Conservation (phyloP, 2,329 filamentous ascomycete genomes). For the Mycosphaerelloides madeirae region DNA sequence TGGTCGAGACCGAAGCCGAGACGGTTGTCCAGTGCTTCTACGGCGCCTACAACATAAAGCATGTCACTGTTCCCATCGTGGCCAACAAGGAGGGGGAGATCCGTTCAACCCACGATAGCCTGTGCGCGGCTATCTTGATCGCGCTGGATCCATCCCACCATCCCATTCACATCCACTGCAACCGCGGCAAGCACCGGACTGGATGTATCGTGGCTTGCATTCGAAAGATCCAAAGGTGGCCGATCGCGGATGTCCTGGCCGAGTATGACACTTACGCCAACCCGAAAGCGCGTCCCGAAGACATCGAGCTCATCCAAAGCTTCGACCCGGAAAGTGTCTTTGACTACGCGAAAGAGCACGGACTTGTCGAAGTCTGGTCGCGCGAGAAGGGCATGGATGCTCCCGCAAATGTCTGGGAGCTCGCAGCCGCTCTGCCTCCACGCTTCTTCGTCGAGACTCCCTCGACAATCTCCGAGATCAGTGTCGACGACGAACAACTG, state of each 20-base stretch:
- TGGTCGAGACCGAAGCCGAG: slow-evolving; percentile 39
- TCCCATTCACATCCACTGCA: slow-evolving; percentile 84
- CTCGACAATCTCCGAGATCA: not conserved
- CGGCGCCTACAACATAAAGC: slow-evolving; percentile 60
- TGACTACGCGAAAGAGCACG: slow-evolving; percentile 19
- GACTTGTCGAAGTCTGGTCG: not conserved
- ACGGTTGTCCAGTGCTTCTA: slow-evolving; percentile 52
- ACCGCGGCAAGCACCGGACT: slow-evolving; percentile 89
- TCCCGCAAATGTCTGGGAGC: slow-evolving; percentile 2
- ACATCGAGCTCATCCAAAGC: slow-evolving; percentile 41
- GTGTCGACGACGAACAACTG: not conserved
- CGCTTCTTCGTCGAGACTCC: not conserved
- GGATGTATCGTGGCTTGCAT: slow-evolving; percentile 82
- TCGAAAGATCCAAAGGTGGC: slow-evolving; percentile 67
- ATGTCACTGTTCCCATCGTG: slow-evolving; percentile 70
- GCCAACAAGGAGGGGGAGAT: slow-evolving; percentile 73
- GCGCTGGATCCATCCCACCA: slow-evolving; percentile 69
- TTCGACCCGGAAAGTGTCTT: slow-evolving; percentile 42
- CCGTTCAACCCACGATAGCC: slow-evolving; percentile 58
- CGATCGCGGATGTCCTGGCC: slow-evolving; percentile 55
- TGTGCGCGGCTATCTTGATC: slow-evolving; percentile 66
- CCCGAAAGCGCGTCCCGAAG: slow-evolving; percentile 46
- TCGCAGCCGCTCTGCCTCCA: slow-evolving; percentile 1
- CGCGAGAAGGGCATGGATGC: not conserved
- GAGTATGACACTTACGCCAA: slow-evolving; percentile 66